A percentile compares a stretch with the other conserved stretches of the same genome.
Evolutionary conservation across 371 early-diverging fungal species (phyloP).

Genomic region (Mucor velutinosus): DNA sequence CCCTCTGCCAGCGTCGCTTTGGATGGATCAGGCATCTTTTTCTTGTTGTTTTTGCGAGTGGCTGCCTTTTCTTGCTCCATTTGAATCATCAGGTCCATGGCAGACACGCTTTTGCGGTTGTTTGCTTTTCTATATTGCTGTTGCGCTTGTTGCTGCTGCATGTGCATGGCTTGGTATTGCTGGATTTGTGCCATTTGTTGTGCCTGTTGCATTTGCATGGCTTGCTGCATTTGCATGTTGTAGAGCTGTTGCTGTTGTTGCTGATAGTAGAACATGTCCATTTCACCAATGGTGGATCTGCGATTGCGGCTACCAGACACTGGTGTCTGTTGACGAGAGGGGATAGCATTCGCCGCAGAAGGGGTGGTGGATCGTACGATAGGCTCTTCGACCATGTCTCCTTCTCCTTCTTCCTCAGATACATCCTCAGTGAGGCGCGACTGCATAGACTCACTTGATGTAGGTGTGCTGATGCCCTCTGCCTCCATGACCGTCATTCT

Average conservation of each 20-base stretch:
- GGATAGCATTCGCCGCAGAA: neutral
- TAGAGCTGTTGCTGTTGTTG: constrained; percentile 30
- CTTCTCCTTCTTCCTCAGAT: constrained; percentile 4
- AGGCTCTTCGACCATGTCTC: constrained; percentile 18
- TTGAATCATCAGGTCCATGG: constrained; percentile 49
- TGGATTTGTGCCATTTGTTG: constrained; percentile 34
- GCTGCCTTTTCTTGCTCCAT: constrained; percentile 45
- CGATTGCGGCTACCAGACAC: constrained; percentile 16
- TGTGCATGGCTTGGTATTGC: constrained; percentile 37
- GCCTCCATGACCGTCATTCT: constrained; percentile 23
- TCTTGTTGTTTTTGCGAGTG: constrained; percentile 26
- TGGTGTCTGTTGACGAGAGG: neutral
- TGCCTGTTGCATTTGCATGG: constrained; percentile 35
- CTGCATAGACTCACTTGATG: constrained; percentile 4
- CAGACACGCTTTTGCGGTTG: constrained; percentile 46
- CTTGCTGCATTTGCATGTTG: constrained; percentile 31
- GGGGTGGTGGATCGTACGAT: constrained; percentile 6
- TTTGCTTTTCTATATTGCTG: constrained; percentile 15
- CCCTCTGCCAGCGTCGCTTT: constrained; percentile 40
- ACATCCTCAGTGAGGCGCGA: neutral
- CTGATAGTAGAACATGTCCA: constrained; percentile 35
- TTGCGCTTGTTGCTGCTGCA: constrained; percentile 25
- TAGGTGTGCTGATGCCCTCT: constrained; percentile 14
- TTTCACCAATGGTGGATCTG: constrained; percentile 35
- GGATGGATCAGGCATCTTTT: constrained; percentile 35